Conservation (phyloP, 306 rosid genomes). For the Ormosia semicastrata region DNA sequence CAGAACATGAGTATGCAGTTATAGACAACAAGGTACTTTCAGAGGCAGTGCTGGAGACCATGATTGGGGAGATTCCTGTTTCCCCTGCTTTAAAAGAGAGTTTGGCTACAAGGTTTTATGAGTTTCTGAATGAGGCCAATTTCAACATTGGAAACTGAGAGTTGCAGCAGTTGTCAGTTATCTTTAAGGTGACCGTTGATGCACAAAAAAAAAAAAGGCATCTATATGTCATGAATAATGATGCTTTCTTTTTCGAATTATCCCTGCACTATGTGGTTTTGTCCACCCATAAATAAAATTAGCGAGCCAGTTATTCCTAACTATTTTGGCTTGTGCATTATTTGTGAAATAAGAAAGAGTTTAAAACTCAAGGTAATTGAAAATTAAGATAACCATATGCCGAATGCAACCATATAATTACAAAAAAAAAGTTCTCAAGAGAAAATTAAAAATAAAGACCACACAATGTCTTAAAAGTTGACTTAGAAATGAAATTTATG, state of each 20-base stretch:
- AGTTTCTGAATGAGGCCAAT: constrained; percentile 27
- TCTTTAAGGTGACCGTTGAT: not conserved
- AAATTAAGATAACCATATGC: not conserved
- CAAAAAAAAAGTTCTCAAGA: not conserved
- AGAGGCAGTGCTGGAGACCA: constrained; percentile 69
- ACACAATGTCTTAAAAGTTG: not conserved
- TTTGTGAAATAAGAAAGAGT: not conserved
- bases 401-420: not conserved
- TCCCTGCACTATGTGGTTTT: not conserved
- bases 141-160: not conserved
- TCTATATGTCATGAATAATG: not conserved
- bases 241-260: not conserved
- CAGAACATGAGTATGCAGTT: constrained; percentile 32
- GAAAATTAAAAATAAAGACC: too few relatives aligned
- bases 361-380: not conserved
- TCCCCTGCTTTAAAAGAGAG: constrained; percentile 66
- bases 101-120: constrained; percentile 50
- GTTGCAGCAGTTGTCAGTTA: not conserved
- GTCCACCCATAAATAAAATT: not conserved
- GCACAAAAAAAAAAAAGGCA: not conserved
- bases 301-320: not conserved
- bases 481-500: not conserved
- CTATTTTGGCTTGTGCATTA: not conserved
- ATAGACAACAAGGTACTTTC: constrained; percentile 60
- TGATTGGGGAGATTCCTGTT: constrained; percentile 71